Percentiles rank a stretch among this genome's conserved stretches.
phyloP scores from a whole-genome alignment of 805 yeast genomes.

The Osmozyma mogii region DNA sequence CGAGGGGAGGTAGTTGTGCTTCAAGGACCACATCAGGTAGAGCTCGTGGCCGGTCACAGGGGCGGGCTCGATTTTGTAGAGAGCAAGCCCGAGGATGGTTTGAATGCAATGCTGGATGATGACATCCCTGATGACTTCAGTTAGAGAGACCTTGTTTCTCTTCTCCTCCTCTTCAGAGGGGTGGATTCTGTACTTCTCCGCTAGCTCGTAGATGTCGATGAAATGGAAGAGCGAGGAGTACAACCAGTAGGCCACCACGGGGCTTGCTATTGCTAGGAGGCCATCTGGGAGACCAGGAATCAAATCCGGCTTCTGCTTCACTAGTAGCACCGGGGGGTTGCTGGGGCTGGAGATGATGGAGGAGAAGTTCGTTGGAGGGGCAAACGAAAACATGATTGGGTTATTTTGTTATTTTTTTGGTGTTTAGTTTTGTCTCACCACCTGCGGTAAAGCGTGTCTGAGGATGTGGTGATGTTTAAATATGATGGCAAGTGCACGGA shows the following conservation, averaged over 20 bases:
- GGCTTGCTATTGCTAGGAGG: slow-evolving; percentile 60
- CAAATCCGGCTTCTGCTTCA: slow-evolving; percentile 32
- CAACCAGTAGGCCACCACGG: slow-evolving; percentile 79
- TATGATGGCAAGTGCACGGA: too few species aligned
- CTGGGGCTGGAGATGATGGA: slow-evolving; percentile 8
- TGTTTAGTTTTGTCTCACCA: too few species aligned
- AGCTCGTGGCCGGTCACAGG: slow-evolving; percentile 47
- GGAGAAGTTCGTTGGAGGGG: slow-evolving; percentile 16
- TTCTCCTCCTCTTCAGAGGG: slow-evolving; percentile 77
- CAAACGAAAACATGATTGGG: too few species aligned
- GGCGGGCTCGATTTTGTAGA: slow-evolving; percentile 49
- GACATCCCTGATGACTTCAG: slow-evolving; percentile 75
- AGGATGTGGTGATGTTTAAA: too few species aligned
- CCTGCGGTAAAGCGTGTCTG: too few species aligned
- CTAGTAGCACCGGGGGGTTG: slow-evolving; percentile 8
- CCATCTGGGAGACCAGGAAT: slow-evolving; percentile 65
- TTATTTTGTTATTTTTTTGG: too few species aligned
- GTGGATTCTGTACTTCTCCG: slow-evolving; percentile 83
- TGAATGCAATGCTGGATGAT: slow-evolving; percentile 80
- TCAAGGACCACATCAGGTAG: slow-evolving; percentile 38
- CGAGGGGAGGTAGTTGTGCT: slow-evolving; percentile 29
- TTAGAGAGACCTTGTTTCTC: slow-evolving; percentile 66
- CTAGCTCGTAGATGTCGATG: slow-evolving; percentile 65
- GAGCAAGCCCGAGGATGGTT: slow-evolving; percentile 53
- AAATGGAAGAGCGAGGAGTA: slow-evolving; percentile 67